A percentile compares a stretch with the other conserved stretches of the same genome.
Conservation (phyloP, 495 filamentous ascomycete genomes). For the Penicillium pancosmium region DNA sequence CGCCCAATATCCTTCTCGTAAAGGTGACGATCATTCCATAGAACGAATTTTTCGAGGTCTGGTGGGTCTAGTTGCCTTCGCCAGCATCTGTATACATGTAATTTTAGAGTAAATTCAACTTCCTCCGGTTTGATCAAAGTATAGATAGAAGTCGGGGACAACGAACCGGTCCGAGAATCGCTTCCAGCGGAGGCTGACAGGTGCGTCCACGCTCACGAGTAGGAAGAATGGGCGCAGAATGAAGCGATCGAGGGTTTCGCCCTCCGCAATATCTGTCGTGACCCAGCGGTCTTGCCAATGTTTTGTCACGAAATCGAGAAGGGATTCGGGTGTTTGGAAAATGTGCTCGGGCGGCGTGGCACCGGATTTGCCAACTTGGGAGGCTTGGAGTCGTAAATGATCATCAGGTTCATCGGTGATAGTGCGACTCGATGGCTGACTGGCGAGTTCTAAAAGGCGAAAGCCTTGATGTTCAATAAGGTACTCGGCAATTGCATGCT, state of each 20-base stretch:
- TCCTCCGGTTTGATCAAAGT: background rate
- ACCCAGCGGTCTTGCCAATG: constrained; percentile 82
- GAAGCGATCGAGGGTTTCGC: constrained; percentile 68
- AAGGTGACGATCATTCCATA: constrained; percentile 73
- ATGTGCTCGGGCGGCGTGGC: constrained; percentile 28
- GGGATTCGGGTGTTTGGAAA: constrained; percentile 61
- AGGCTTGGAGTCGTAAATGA: constrained; percentile 35
- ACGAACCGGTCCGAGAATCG: constrained; percentile 63
- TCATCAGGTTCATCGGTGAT: constrained; percentile 32
- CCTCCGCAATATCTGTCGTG: constrained; percentile 76
- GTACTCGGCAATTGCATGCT: constrained; percentile 81
- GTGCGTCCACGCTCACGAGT: constrained; percentile 88
- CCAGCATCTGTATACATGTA: constrained; percentile 47
- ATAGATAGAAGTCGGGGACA: background rate
- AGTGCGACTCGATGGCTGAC: constrained; percentile 18
- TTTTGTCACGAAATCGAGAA: constrained; percentile 84
- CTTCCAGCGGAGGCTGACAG: constrained; percentile 78
- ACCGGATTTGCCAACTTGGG: constrained; percentile 23
- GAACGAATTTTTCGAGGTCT: constrained; percentile 77
- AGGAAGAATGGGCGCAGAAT: constrained; percentile 86
- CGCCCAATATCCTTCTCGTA: constrained; percentile 69
- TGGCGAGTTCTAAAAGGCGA: constrained; percentile 42
- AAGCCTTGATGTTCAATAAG: constrained; percentile 79
- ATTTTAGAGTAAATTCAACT: constrained; percentile 14
- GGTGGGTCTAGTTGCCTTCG: constrained; percentile 46